Evolutionary conservation across 805 yeast genomes (phyloP).

Genomic region (Lachancea nothofagi): DNA sequence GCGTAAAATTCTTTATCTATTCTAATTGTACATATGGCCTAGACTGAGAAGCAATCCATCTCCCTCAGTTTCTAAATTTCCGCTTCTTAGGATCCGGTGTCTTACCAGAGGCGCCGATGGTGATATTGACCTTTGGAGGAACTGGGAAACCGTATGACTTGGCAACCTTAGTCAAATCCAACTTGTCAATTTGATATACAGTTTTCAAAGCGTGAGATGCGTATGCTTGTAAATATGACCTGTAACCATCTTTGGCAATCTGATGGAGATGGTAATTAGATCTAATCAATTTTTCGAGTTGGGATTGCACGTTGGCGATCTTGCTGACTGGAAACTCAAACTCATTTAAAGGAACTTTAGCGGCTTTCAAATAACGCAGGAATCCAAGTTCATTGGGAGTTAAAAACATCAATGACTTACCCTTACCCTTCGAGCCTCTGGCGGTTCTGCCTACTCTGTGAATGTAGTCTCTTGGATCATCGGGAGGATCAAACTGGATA

Average conservation of each 20-base stretch:
- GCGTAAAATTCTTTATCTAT: constrained; percentile 2
- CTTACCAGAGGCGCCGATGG: constrained; percentile 89
- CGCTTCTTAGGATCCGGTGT: constrained; percentile 34
- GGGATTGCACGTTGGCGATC: constrained; percentile 94
- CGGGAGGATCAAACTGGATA: constrained; percentile 98
- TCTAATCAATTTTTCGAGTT: constrained; percentile 82
- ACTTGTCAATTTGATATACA: constrained; percentile 91
- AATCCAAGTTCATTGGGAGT: constrained; percentile 93
- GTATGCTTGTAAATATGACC: constrained; percentile 94
- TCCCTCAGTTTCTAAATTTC: constrained; percentile 14
- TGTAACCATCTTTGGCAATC: constrained; percentile 94
- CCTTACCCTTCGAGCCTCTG: constrained; percentile 84
- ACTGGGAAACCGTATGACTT: constrained; percentile 90
- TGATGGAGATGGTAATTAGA: constrained; percentile 93
- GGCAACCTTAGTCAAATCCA: constrained; percentile 92
- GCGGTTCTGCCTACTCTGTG: constrained; percentile 99
- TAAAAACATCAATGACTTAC: constrained; percentile 91
- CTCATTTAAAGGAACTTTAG: constrained; percentile 95
- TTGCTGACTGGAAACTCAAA: constrained; percentile 92
- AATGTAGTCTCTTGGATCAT: constrained; percentile 98
- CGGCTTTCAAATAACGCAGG: constrained; percentile 88
- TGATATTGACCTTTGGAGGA: constrained; percentile 95
- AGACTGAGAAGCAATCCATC: not conserved
- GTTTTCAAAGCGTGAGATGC: constrained; percentile 95
- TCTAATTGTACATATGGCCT: not conserved